Evolutionary conservation across 2,329 filamentous ascomycete genomes (phyloP).

Genomic region (Tolypocladium album): DNA sequence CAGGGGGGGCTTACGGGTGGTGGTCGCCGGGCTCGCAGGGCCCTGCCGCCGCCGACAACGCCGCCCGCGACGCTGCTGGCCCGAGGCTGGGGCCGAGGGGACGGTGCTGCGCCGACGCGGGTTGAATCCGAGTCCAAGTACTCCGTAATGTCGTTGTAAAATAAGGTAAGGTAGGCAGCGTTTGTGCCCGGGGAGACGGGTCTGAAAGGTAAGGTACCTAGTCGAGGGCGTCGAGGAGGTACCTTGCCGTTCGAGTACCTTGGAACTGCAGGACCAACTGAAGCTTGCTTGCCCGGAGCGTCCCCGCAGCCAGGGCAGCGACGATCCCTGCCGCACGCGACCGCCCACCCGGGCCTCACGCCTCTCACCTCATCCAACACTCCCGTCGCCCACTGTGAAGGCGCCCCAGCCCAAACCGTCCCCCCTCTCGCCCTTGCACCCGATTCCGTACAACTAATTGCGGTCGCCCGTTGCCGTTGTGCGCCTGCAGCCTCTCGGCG

Average conservation of each 20-base stretch:
- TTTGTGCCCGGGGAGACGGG: too few relatives aligned
- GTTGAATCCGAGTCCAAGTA: too few relatives aligned
- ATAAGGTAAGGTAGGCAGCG: too few relatives aligned
- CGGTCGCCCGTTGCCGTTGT: neutral
- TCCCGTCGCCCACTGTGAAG: neutral
- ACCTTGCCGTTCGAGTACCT: too few relatives aligned
- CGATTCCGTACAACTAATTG: neutral
- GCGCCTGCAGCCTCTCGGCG: neutral
- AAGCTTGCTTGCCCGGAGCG: neutral
- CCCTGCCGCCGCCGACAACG: neutral
- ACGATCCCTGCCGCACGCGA: conserved; percentile 11
- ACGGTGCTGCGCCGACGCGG: too few relatives aligned
- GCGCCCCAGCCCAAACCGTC: neutral
- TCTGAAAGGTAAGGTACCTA: too few relatives aligned
- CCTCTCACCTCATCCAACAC: neutral
- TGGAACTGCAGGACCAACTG: too few relatives aligned
- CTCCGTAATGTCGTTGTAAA: too few relatives aligned
- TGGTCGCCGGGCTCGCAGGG: neutral
- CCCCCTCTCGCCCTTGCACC: neutral
- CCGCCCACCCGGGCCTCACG: conserved; percentile 1
- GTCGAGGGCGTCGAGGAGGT: too few relatives aligned
- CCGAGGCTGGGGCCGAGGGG: too few relatives aligned
- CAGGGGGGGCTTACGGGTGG: neutral
- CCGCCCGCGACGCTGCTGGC: neutral
- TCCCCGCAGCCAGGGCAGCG: conserved; percentile 2